Conservation (phyloP, 257 asterid species). For the Schizonepeta tenuifolia region DNA sequence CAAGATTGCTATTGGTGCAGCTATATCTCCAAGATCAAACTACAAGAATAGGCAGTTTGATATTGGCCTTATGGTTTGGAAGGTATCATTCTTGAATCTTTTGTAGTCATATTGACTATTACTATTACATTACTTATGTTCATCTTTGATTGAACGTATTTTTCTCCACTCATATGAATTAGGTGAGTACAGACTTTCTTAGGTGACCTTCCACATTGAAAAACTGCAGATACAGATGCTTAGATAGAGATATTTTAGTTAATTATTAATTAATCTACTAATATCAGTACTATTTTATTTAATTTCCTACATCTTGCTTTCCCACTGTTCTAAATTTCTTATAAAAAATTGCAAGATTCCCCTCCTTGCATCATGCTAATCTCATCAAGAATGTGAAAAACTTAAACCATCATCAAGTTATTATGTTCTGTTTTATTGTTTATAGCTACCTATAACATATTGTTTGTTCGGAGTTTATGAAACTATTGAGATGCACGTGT, state of each 20-base stretch:
- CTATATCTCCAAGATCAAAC: conserved; percentile 88
- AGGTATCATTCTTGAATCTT: conserved; percentile 49
- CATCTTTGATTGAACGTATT: not conserved
- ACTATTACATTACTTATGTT: conserved; percentile 12
- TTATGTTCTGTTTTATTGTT: conserved; percentile 14
- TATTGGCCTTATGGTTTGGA: conserved; percentile 93
- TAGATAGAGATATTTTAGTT: conserved; percentile 17
- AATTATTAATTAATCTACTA: conserved; percentile 27
- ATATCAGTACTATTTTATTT: conserved; percentile 23
- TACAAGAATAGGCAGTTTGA: conserved; percentile 69
- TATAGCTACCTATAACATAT: not conserved
- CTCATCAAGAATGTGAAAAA: conserved; percentile 28
- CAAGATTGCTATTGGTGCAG: conserved; percentile 94
- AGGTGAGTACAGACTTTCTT: not conserved
- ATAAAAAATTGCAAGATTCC: conserved; percentile 47
- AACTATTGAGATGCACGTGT: not conserved
- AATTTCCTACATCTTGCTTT: conserved; percentile 17
- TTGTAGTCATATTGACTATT: not conserved
- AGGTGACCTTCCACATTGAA: not conserved
- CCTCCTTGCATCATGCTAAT: conserved; percentile 30
- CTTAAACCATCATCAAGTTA: conserved; percentile 38
- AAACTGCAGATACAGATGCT: conserved; percentile 14
- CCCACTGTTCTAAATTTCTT: conserved; percentile 38
- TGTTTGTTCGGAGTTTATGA: not conserved
- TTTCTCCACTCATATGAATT: not conserved